Conservation (phyloP, 208 protist species). For the Leishmania turanica region DNA sequence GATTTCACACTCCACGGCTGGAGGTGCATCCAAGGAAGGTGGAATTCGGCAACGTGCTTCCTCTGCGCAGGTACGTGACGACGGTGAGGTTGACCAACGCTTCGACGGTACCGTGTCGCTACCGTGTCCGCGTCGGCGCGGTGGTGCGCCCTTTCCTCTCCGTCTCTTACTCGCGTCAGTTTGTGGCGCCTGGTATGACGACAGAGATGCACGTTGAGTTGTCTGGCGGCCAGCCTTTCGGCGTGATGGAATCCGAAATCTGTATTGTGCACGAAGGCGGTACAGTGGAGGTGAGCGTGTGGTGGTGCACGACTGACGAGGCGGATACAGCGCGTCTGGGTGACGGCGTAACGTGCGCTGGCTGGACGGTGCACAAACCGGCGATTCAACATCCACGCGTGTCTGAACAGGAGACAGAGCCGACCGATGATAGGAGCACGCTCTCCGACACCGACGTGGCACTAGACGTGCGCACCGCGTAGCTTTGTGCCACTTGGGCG, state of each 20-base stretch:
- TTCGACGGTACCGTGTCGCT: constrained; percentile 82
- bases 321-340: constrained; percentile 19
- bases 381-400: constrained; percentile 15
- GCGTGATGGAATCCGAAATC: constrained; percentile 31
- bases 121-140: constrained; percentile 47
- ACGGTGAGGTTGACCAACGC: constrained; percentile 65
- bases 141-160: constrained; percentile 34
- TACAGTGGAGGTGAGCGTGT: constrained; percentile 29
- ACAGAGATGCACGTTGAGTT: constrained; percentile 51
- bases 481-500: not conserved
- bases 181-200: constrained; percentile 79
- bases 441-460: constrained; percentile 8
- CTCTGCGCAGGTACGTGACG: constrained; percentile 51
- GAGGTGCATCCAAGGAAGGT: constrained; percentile 31
- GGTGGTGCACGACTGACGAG: constrained; percentile 40
- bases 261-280: constrained; percentile 58
- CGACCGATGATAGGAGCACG: not conserved
- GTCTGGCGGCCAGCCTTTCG: constrained; percentile 54
- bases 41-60: constrained; percentile 55
- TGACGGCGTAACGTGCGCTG: constrained; percentile 29
- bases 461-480: not conserved
- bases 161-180: constrained; percentile 67
- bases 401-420: not conserved
- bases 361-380: constrained; percentile 29
- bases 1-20: constrained; percentile 25